A percentile compares a stretch with the other conserved stretches of the same genome.
Conservation (phyloP, 768 basidiomycete genomes). For the Mycena epipterygia region DNA sequence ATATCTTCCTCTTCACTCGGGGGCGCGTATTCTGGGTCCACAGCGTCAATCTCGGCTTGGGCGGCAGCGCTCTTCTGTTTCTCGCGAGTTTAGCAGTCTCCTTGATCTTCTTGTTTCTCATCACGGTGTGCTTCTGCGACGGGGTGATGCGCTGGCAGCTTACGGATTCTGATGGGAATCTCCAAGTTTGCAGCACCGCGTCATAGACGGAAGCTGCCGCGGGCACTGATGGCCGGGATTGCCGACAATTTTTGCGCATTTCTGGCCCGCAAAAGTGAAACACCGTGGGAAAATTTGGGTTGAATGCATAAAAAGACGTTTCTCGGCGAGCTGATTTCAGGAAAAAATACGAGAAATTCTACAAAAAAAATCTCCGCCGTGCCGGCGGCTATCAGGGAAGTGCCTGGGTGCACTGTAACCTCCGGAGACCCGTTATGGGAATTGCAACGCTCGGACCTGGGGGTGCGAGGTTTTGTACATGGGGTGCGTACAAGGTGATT, state of each 20-base stretch:
- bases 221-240: not conserved
- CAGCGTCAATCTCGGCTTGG: not conserved
- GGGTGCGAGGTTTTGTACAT: too few relatives aligned
- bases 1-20: constrained; percentile 5
- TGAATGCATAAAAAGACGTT: constrained; percentile 30
- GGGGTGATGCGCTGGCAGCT: too few relatives aligned
- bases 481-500: too few relatives aligned
- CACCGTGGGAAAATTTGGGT: constrained; percentile 23
- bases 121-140: too few relatives aligned
- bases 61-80: constrained; percentile 14
- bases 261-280: constrained; percentile 30
- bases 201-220: not conserved
- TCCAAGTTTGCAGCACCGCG: too few relatives aligned
- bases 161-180: not conserved
- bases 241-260: not conserved
- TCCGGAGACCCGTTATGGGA: too few relatives aligned
- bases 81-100: constrained; percentile 17
- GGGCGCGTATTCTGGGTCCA: constrained; percentile 13
- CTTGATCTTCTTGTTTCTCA: constrained; percentile 12
- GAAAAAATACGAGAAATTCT: constrained; percentile 28
- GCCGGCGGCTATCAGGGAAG: constrained; percentile 27
- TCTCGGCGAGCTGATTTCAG: constrained; percentile 17
- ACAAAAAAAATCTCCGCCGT: constrained; percentile 21
- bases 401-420: constrained; percentile 31
- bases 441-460: too few relatives aligned